These are phyloP conservation scores for Ceratopteris richardii DNA, from an alignment of 75 land plant genomes.

Conservation along the genomic window DNA sequence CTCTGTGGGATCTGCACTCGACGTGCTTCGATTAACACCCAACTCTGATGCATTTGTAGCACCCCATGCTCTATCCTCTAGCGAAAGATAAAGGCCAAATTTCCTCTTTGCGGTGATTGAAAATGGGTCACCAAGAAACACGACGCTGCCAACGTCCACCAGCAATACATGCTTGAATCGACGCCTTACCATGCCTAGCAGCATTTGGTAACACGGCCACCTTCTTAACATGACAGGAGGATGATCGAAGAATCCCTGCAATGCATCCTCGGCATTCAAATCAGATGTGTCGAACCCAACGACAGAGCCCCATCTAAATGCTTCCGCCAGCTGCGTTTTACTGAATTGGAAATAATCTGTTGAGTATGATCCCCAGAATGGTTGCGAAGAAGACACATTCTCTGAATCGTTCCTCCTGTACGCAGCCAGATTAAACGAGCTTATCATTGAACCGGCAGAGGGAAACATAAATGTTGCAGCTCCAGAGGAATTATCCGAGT, in stretches of 20 bases:
- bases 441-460: neutral
- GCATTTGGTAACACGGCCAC: conserved; percentile 77
- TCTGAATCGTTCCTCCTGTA: no score
- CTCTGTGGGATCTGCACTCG: no score
- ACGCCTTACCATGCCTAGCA: conserved; percentile 56
- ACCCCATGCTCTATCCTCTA: conserved; percentile 17
- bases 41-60: no score
- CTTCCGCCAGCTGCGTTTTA: no score
- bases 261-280: conserved; percentile 46
- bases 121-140: conserved; percentile 41
- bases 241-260: conserved; percentile 45
- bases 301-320: conserved; percentile 27
- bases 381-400: no score
- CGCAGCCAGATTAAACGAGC: no score
- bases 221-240: conserved; percentile 53
- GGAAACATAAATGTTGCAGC: no score
- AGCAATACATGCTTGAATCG: conserved; percentile 47
- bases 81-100: conserved; percentile 20
- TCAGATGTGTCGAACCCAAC: conserved; percentile 56
- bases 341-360: no score
- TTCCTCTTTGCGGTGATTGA: conserved; percentile 29
- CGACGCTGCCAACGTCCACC: conserved; percentile 28
- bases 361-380: no score
- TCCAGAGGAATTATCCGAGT: neutral
- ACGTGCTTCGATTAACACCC: no score